Conservation (phyloP, 2,329 filamentous ascomycete genomes). For the Herpotrichia juniperi region DNA sequence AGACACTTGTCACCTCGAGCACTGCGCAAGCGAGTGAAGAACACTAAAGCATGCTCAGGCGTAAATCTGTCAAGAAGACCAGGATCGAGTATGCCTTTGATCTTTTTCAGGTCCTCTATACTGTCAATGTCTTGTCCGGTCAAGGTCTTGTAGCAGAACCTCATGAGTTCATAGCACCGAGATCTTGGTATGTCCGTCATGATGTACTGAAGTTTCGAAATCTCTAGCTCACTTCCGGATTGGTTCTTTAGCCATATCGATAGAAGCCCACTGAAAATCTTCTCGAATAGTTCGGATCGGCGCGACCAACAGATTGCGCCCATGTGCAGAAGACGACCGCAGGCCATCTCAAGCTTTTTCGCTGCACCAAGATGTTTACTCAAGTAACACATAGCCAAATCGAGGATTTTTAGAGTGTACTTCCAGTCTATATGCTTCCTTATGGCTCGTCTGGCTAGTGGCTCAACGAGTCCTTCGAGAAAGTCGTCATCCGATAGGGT, state of each 20-base stretch:
- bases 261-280: constrained; percentile 13
- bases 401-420: constrained; percentile 20
- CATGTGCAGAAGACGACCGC: constrained; percentile 22
- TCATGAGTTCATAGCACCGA: constrained; percentile 26
- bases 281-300: constrained; percentile 25
- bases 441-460: constrained; percentile 28
- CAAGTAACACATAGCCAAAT: constrained; percentile 23
- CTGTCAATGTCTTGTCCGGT: constrained; percentile 22
- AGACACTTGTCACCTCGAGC: constrained; percentile 24
- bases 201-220: constrained; percentile 9
- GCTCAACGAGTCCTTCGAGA: constrained; percentile 21
- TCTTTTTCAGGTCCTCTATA: constrained; percentile 18
- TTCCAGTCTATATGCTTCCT: constrained; percentile 22
- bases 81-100: constrained; percentile 7
- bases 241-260: constrained; percentile 2
- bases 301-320: constrained; percentile 31
- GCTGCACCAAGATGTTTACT: constrained; percentile 13
- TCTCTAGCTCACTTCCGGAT: constrained; percentile 1
- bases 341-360: constrained; percentile 7
- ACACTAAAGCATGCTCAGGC: constrained; percentile 18
- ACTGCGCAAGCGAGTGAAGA: constrained; percentile 27
- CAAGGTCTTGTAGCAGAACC: constrained; percentile 18
- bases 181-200: constrained; percentile 9
- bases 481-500: constrained; percentile 15
- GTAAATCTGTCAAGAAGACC: constrained; percentile 16